phyloP scores from a whole-genome alignment of 208 protist species.

The Trypanosoma conorhini region DNA sequence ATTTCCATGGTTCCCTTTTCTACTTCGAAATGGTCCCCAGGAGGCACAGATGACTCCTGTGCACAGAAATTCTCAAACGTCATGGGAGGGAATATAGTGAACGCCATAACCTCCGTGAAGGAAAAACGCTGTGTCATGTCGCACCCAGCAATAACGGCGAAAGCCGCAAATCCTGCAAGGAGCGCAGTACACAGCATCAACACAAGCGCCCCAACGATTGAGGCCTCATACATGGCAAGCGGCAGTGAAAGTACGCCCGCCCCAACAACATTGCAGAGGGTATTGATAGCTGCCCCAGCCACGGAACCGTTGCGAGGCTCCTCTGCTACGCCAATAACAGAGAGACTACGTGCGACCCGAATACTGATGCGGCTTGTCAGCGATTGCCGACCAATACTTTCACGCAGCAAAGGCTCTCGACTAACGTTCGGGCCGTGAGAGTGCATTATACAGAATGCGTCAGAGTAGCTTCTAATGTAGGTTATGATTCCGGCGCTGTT shows the following conservation, averaged over 20 bases:
- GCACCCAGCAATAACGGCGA: slow-evolving; percentile 53
- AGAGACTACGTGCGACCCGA: slow-evolving; percentile 48
- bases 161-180: slow-evolving; percentile 52
- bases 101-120: slow-evolving; percentile 59
- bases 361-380: slow-evolving; percentile 49
- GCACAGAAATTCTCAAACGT: slow-evolving; percentile 51
- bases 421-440: background rate
- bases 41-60: background rate
- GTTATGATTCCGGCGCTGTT: background rate
- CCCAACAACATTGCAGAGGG: slow-evolving; percentile 74
- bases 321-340: slow-evolving; percentile 35
- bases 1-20: slow-evolving; percentile 19
- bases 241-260: slow-evolving; percentile 70
- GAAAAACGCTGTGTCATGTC: slow-evolving; percentile 58
- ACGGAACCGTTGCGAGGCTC: slow-evolving; percentile 43
- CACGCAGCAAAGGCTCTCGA: slow-evolving; percentile 7
- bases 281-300: slow-evolving; percentile 57
- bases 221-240: slow-evolving; percentile 65
- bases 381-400: slow-evolving; percentile 33
- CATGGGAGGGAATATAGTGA: slow-evolving; percentile 48
- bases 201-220: slow-evolving; percentile 38
- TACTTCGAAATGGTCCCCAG: slow-evolving; percentile 3
- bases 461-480: background rate
- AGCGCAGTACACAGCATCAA: slow-evolving; percentile 40
- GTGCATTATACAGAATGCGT: background rate